Evolutionary conservation across 805 yeast species (phyloP).

Genomic region (Candida methanosorbosa): DNA sequence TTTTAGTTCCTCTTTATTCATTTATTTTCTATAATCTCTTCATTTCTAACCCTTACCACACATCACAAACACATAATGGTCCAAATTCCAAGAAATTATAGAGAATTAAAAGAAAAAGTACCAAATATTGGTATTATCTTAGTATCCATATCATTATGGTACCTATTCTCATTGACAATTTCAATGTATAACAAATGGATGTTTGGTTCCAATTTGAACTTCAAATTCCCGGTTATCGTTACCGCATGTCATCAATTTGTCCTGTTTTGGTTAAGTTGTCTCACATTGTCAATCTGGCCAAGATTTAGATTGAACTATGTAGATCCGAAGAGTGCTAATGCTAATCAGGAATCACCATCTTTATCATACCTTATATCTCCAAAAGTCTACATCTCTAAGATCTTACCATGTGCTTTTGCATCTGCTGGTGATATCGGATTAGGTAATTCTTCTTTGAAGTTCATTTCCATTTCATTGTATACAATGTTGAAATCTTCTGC

Average conservation of each 20-base stretch:
- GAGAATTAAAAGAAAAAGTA: constrained; percentile 13
- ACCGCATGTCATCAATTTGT: constrained; percentile 77
- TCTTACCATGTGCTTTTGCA: constrained; percentile 78
- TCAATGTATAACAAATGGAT: constrained; percentile 89
- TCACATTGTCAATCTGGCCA: constrained; percentile 35
- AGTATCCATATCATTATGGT: constrained; percentile 36
- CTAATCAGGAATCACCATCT: constrained; percentile 6
- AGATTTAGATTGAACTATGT: constrained; percentile 30
- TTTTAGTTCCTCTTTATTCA: too few species aligned
- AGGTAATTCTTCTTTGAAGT: constrained; percentile 71
- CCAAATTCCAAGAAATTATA: constrained; percentile 10
- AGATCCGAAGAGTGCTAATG: constrained; percentile 4
- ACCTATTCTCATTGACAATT: constrained; percentile 52
- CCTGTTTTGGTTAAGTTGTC: constrained; percentile 43
- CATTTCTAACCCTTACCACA: too few species aligned
- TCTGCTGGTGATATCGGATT: constrained; percentile 87
- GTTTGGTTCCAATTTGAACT: constrained; percentile 72
- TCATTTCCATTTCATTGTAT: constrained; percentile 69
- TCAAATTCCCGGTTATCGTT: constrained; percentile 70
- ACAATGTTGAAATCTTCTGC: constrained; percentile 86
- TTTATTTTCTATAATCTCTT: too few species aligned
- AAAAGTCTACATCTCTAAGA: constrained; percentile 36
- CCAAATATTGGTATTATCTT: constrained; percentile 16
- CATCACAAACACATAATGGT: constrained; percentile 1
- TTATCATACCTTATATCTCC: constrained; percentile 18